These are phyloP conservation scores for Fusarium veterinarium DNA, from an alignment of 2,329 filamentous ascomycete species.

Conservation along the genomic window DNA sequence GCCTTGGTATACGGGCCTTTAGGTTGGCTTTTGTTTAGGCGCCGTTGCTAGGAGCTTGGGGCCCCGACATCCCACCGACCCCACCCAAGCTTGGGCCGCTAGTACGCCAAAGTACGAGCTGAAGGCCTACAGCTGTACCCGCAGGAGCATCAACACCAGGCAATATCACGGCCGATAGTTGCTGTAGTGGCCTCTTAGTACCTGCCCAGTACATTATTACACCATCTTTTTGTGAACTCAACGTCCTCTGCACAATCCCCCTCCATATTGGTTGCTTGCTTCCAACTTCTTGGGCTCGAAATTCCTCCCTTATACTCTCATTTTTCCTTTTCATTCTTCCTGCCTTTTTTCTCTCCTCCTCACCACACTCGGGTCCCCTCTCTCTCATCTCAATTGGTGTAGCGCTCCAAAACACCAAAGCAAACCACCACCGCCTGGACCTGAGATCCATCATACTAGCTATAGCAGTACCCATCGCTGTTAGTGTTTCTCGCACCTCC, in stretches of 20 bases:
- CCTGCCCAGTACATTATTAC: slow-evolving; percentile 33
- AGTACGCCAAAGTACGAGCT: slow-evolving; percentile 34
- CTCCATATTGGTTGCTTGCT: slow-evolving; percentile 1
- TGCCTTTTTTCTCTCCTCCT: not conserved
- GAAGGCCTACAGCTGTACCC: slow-evolving; percentile 32
- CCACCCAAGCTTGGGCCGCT: slow-evolving; percentile 42
- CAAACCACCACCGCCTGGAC: slow-evolving; percentile 18
- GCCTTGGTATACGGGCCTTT: slow-evolving; percentile 23
- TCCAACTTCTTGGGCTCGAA: slow-evolving; percentile 15
- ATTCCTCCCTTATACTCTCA: slow-evolving; percentile 4
- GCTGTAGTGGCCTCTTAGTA: slow-evolving; percentile 24
- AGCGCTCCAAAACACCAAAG: slow-evolving; percentile 22
- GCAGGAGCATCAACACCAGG: slow-evolving; percentile 26
- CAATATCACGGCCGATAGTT: slow-evolving; percentile 15
- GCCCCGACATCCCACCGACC: slow-evolving; percentile 26
- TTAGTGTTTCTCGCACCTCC: slow-evolving; percentile 18
- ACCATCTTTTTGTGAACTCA: slow-evolving; percentile 24
- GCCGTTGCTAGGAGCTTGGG: slow-evolving; percentile 45
- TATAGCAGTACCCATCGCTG: slow-evolving; percentile 1
- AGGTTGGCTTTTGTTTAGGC: slow-evolving; percentile 42
- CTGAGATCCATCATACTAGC: slow-evolving; percentile 18
- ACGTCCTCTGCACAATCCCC: slow-evolving; percentile 10
- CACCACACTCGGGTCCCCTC: not conserved
- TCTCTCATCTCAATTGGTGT: slow-evolving; percentile 1
- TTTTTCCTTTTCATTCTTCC: not conserved